Evolutionary conservation across 2,329 filamentous ascomycete genomes (phyloP).

Genomic region (Fusarium sp.): DNA sequence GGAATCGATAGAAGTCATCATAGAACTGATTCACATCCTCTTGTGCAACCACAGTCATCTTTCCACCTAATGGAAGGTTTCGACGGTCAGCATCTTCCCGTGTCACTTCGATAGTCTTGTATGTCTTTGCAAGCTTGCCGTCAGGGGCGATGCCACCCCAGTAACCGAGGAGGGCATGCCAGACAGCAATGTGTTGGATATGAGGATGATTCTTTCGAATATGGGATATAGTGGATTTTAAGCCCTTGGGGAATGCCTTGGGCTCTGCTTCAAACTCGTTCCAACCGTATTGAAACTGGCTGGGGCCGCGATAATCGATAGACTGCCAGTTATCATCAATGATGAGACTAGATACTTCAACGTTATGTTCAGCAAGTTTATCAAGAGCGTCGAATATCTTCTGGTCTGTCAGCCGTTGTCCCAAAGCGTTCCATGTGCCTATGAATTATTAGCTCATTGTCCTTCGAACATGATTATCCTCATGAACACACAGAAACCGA

Average conservation of each 20-base stretch:
- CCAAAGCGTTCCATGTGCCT: conserved; percentile 94
- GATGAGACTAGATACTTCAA: conserved; percentile 86
- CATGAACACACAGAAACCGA: conserved; percentile 81
- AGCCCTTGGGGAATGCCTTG: conserved; percentile 80
- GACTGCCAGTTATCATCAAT: conserved; percentile 98
- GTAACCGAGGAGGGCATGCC: conserved; percentile 91
- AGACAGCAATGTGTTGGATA: conserved; percentile 88
- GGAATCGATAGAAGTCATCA: conserved; percentile 89
- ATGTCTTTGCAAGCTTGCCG: conserved; percentile 79
- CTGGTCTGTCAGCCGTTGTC: conserved; percentile 82
- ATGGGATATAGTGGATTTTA: conserved; percentile 76
- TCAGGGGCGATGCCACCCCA: conserved; percentile 88
- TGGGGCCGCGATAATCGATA: conserved; percentile 65
- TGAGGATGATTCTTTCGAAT: conserved; percentile 78
- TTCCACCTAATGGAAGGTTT: conserved; percentile 67
- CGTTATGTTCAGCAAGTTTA: conserved; percentile 74
- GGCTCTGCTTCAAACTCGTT: conserved; percentile 87
- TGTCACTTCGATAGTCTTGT: conserved; percentile 77
- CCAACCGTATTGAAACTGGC: conserved; percentile 75
- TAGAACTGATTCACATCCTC: conserved; percentile 84
- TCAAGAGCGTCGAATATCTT: conserved; percentile 83
- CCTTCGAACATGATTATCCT: not conserved
- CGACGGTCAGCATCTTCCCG: conserved; percentile 61
- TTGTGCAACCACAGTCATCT: conserved; percentile 78
- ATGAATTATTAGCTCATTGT: conserved; percentile 28